Percentiles rank a stretch among this genome's conserved stretches.
phyloP scores from a whole-genome alignment of 2,329 filamentous ascomycete genomes.

The Sarocladiaceae sp. region DNA sequence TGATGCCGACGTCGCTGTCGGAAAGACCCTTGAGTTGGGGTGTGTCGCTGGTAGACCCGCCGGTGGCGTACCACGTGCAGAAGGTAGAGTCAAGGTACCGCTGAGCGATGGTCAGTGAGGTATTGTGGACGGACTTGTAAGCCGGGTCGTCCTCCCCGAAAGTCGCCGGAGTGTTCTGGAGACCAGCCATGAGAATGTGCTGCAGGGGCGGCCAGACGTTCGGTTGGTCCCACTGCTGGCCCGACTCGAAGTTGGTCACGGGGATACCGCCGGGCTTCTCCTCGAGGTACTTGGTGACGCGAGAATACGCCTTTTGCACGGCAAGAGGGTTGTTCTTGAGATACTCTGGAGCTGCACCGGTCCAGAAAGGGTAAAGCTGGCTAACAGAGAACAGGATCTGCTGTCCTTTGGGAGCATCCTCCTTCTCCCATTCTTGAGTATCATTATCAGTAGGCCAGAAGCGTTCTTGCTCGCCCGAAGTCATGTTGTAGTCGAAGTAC shows the following conservation, averaged over 20 bases:
- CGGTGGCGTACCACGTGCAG: slow-evolving; percentile 64
- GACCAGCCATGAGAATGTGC: slow-evolving; percentile 56
- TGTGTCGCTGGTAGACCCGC: slow-evolving; percentile 49
- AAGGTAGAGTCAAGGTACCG: slow-evolving; percentile 62
- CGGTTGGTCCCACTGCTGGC: slow-evolving; percentile 65
- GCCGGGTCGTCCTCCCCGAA: slow-evolving; percentile 46
- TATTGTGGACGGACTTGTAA: slow-evolving; percentile 45
- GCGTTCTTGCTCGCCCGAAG: slow-evolving; percentile 47
- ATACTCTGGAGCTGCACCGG: slow-evolving; percentile 51
- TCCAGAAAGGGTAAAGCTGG: slow-evolving; percentile 66
- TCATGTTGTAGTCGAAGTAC: slow-evolving; percentile 67
- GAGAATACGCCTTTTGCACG: slow-evolving; percentile 46
- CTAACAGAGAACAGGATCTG: slow-evolving; percentile 53
- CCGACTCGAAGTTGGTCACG: slow-evolving; percentile 53
- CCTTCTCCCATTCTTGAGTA: slow-evolving; percentile 20
- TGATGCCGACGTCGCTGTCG: slow-evolving; percentile 44
- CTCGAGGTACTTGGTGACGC: slow-evolving; percentile 47
- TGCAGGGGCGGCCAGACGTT: slow-evolving; percentile 65
- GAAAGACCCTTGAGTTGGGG: slow-evolving; percentile 43
- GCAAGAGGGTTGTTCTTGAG: slow-evolving; percentile 54
- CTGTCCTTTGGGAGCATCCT: slow-evolving; percentile 43
- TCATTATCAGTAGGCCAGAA: slow-evolving; percentile 46
- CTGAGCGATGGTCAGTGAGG: slow-evolving; percentile 55
- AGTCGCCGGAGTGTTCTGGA: slow-evolving; percentile 53
- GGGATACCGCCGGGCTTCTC: slow-evolving; percentile 50